Base-by-base conservation (phyloP, 352 stramenopile species). In the Phytophthora pluvialis region DNA sequence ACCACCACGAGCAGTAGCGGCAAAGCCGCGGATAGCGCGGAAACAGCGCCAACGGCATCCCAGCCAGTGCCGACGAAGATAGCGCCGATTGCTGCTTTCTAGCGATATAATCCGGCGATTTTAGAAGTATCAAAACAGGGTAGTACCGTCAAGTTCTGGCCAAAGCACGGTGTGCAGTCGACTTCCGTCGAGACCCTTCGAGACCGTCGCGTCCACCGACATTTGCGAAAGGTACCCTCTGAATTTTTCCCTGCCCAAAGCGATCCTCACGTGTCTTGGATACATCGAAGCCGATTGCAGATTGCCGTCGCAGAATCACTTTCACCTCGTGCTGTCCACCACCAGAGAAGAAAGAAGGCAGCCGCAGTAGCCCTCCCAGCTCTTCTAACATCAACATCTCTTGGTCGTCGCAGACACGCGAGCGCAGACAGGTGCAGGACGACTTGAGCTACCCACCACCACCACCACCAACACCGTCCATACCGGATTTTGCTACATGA, bases 271-370 rank as follows among this genome's bases (percentile, higher is more conserved):
- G 33, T 55, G 48, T 70, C 32, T 65, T 58, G 60, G 65, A 52
- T 42, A 16, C 45, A 13, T 36, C 21, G 13, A 57, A 47, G 35
- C 26, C 26, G 26, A 53, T 46, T 42, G 59, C 47, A 42, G 33
- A 26, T 26, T 59, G 45, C 21, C 63, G 47, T 58, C 29, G n/a
- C 64, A 72, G 57, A 68, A 63, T 68, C 59, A 46, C 18, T 67
- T 68, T 62, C 40, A 11, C 40, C 28, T 47, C 58, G n/a, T 38
- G 39, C 57, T 72, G 56, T 51, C 44, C 56, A 67, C 47, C 33
- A 55, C 21, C 26, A 25, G 40, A 48, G 52, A 39, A 54, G 59
- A 1, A 46, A n/a, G 16, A 6, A 28, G 33, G 38, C 13, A 45
- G 35, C 16, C 29, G 12, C 44, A 3, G 31, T 9, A 35, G 31